Percentiles rank a stretch among this genome's conserved stretches.
These are phyloP conservation scores for Chlorophyllum brunneum DNA, from an alignment of 768 basidiomycete species.

Conservation along the genomic window DNA sequence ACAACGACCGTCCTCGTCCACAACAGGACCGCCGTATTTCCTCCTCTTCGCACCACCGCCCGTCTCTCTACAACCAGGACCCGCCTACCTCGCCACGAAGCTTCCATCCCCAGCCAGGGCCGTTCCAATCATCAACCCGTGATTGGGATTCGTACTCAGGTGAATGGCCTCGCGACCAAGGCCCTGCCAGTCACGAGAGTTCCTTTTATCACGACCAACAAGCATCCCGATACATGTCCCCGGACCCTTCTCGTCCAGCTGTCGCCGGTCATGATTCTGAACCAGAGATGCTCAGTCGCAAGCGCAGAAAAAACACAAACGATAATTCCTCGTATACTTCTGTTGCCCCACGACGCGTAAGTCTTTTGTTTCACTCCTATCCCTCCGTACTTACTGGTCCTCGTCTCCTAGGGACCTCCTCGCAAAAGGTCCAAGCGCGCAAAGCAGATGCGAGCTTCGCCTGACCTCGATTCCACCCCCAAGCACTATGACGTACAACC, in stretches of 20 bases:
- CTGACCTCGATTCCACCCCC: constrained; percentile 23
- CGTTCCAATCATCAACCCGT: constrained; percentile 11
- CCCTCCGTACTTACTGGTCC: not conserved
- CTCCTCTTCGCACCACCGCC: constrained; percentile 14
- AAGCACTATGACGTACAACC: constrained; percentile 19
- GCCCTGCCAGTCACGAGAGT: constrained; percentile 4
- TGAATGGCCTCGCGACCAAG: constrained; percentile 12
- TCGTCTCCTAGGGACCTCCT: constrained; percentile 3
- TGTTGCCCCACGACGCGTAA: constrained; percentile 47
- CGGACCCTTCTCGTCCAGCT: constrained; percentile 3
- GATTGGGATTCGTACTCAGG: constrained; percentile 13
- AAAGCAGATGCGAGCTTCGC: constrained; percentile 28
- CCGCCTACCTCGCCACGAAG: not conserved
- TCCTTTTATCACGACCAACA: constrained; percentile 11
- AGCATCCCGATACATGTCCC: constrained; percentile 13
- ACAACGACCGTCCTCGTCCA: constrained; percentile 16
- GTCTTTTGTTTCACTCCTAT: constrained; percentile 23
- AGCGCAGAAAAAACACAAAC: constrained; percentile 44
- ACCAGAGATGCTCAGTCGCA: constrained; percentile 30
- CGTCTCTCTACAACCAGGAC: constrained; percentile 15
- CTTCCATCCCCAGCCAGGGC: constrained; percentile 10
- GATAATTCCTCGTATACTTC: constrained; percentile 57
- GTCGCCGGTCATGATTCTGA: constrained; percentile 2
- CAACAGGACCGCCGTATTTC: constrained; percentile 17
- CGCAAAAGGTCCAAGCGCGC: constrained; percentile 14